phyloP scores from a whole-genome alignment of 805 yeast genomes.

The Myxozyma vanderwaltii region DNA sequence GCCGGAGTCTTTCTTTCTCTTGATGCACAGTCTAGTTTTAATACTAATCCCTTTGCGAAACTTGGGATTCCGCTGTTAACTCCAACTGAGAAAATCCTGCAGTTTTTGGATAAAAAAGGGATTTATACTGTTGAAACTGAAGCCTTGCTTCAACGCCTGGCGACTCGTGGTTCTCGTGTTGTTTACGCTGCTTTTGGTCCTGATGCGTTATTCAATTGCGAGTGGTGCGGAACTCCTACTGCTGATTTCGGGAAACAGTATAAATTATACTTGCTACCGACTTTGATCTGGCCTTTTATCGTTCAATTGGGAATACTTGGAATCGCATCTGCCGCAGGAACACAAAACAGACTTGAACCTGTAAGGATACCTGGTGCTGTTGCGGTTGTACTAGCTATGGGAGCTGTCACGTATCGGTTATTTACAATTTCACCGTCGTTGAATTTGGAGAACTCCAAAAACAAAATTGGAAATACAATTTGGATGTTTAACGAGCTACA shows the following conservation, averaged over 20 bases:
- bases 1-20: neutral
- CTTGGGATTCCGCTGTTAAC: neutral
- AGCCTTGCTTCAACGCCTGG: neutral
- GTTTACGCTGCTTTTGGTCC: conserved; percentile 7
- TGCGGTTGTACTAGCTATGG: neutral
- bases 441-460: neutral
- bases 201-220: neutral
- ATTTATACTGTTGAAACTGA: no score
- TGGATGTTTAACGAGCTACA: neutral
- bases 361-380: neutral
- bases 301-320: conserved; percentile 6
- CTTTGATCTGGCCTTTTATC: conserved; percentile 8
- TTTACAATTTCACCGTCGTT: neutral
- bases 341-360: neutral
- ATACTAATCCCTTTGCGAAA: neutral
- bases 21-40: no score
- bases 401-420: neutral
- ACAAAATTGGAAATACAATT: neutral
- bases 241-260: neutral
- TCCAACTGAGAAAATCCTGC: neutral
- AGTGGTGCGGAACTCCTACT: conserved; percentile 5
- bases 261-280: conserved; percentile 9
- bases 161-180: neutral
- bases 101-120: neutral
- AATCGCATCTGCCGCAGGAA: neutral